These are phyloP conservation scores for Fusarium guadeloupense DNA, from an alignment of 2,329 filamentous ascomycete genomes.

Conservation along the genomic window DNA sequence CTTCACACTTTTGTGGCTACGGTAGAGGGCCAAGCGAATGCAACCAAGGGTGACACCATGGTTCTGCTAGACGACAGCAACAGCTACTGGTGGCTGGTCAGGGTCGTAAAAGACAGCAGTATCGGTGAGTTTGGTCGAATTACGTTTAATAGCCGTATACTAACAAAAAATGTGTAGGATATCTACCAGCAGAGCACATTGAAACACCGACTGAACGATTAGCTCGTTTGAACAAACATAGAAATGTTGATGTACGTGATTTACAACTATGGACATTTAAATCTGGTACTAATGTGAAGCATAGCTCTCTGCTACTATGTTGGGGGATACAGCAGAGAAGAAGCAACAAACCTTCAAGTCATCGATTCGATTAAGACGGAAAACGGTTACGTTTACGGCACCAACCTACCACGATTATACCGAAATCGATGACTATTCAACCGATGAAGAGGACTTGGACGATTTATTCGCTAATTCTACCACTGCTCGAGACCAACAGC, in stretches of 20 bases:
- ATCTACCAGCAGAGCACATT: slow-evolving; percentile 96
- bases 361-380: slow-evolving; percentile 79
- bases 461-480: slow-evolving; percentile 52
- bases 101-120: slow-evolving; percentile 96
- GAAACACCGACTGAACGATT: slow-evolving; percentile 96
- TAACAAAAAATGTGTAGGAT: slow-evolving; percentile 67
- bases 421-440: slow-evolving; percentile 86
- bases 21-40: slow-evolving; percentile 97
- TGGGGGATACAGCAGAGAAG: slow-evolving; percentile 75
- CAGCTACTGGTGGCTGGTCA: slow-evolving; percentile 99
- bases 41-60: slow-evolving; percentile 98
- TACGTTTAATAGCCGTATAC: not conserved
- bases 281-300: slow-evolving; percentile 15
- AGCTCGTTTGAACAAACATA: slow-evolving; percentile 94
- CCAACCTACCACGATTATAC: slow-evolving; percentile 90
- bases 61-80: slow-evolving; percentile 97
- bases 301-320: slow-evolving; percentile 70
- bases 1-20: slow-evolving; percentile 97
- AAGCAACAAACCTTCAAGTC: slow-evolving; percentile 84
- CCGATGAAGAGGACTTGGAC: slow-evolving; percentile 71
- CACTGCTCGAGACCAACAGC: slow-evolving; percentile 35
- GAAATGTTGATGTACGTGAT: slow-evolving; percentile 88
- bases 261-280: not conserved
- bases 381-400: slow-evolving; percentile 85
- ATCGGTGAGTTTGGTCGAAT: slow-evolving; percentile 67